A percentile compares a stretch with the other conserved stretches of the same genome.
phyloP scores from a whole-genome alignment of 208 protist species.

The Sergeia podlipaevii region DNA sequence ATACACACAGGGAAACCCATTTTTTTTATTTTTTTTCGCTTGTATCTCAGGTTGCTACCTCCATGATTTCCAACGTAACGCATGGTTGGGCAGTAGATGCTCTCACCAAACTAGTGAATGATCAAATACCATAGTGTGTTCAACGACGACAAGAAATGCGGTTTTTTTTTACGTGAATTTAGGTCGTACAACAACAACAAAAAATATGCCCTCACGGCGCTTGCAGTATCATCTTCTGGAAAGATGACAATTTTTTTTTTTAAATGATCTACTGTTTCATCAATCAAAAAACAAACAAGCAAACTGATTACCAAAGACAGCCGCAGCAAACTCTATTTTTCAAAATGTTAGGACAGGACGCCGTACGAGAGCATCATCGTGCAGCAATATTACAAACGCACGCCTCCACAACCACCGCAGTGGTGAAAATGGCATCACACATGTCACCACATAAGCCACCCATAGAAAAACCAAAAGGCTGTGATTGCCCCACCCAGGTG shows the following conservation, averaged over 20 bases:
- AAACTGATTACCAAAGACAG: background rate
- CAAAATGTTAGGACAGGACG: constrained; percentile 51
- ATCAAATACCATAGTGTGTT: no score
- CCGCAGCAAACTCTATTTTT: background rate
- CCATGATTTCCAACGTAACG: no score
- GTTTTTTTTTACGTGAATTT: no score
- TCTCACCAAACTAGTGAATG: no score
- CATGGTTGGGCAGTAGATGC: no score
- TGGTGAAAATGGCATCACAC: constrained; percentile 32
- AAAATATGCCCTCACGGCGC: constrained; percentile 3
- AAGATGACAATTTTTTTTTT: no score
- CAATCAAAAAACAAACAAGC: background rate
- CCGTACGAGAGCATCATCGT: constrained; percentile 57
- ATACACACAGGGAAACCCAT: constrained; percentile 2
- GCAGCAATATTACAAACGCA: constrained; percentile 38
- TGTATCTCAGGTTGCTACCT: no score
- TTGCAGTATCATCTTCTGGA: no score
- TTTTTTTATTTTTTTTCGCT: no score
- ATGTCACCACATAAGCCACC: constrained; percentile 31
- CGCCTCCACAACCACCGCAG: constrained; percentile 39
- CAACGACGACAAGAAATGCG: no score
- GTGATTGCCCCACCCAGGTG: background rate
- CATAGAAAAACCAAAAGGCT: constrained; percentile 32
- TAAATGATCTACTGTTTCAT: no score
- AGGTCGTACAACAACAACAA: background rate